These are phyloP conservation scores for Blastocystis hominis DNA, from an alignment of 352 stramenopile genomes.

Conservation along the genomic window DNA sequence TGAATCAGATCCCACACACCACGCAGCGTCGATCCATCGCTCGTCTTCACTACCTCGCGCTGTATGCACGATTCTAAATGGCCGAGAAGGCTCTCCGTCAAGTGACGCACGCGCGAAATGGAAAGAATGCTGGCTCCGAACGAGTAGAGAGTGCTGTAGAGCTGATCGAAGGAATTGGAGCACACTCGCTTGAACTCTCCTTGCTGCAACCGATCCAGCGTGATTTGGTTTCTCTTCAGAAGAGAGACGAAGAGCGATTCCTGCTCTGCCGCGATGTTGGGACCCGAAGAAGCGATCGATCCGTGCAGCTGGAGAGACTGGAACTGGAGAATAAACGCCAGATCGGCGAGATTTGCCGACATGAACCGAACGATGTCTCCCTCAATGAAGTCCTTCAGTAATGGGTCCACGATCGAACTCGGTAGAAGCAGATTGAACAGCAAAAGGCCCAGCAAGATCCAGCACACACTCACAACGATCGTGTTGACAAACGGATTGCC, in stretches of 20 bases:
- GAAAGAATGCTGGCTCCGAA: conserved; percentile 4
- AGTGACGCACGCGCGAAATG: neutral
- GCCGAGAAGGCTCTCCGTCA: neutral
- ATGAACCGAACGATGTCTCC: neutral
- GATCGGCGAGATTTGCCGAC: neutral
- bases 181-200: neutral
- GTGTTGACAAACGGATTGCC: neutral
- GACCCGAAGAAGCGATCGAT: neutral
- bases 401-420: conserved; percentile 84
- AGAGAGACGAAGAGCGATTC: neutral
- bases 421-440: conserved; percentile 82
- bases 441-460: conserved; percentile 81
- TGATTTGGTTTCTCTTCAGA: neutral
- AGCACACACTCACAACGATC: conserved; percentile 66
- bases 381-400: conserved; percentile 75
- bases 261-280: neutral
- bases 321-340: neutral
- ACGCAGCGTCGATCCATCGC: neutral
- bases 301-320: neutral
- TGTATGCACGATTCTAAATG: neutral
- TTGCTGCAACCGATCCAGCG: neutral
- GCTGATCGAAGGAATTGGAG: conserved; percentile 31
- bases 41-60: neutral
- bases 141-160: conserved; percentile 32
- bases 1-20: neutral